Evolutionary conservation across 1,284 basidiomycete species (phyloP).

Genomic region (Cystobasidiaceae sp.): DNA sequence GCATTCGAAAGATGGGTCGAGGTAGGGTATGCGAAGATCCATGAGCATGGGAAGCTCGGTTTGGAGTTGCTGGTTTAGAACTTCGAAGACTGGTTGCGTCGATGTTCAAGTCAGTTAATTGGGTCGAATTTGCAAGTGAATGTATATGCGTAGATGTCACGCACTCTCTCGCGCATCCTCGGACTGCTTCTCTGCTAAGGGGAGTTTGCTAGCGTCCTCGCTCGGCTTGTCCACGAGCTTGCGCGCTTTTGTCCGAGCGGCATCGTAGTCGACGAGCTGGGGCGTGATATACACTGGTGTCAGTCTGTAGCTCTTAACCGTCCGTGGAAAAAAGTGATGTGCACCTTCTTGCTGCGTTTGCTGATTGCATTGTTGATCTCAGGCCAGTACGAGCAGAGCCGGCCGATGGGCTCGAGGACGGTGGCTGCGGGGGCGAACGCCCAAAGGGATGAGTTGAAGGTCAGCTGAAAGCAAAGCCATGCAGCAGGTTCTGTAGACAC

Average conservation of each 20-base stretch:
- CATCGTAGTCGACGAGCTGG: conserved; percentile 90
- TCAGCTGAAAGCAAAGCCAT: no score
- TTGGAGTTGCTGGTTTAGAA: conserved; percentile 87
- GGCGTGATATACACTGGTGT: neutral
- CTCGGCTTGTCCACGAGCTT: conserved; percentile 89
- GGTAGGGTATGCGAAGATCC: conserved; percentile 91
- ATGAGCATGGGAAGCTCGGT: conserved; percentile 85
- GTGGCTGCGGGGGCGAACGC: no score
- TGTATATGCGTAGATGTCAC: no score
- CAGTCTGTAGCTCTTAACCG: no score
- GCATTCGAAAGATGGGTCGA: conserved; percentile 96
- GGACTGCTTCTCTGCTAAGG: conserved; percentile 44
- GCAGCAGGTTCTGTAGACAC: no score
- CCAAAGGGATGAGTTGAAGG: no score
- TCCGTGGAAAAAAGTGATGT: no score
- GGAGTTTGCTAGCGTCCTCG: conserved; percentile 87
- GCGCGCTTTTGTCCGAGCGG: conserved; percentile 78
- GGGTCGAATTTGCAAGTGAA: no score
- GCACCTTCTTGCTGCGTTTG: conserved; percentile 96
- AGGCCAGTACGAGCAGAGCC: conserved; percentile 92
- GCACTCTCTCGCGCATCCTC: conserved; percentile 32
- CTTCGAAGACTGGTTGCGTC: conserved; percentile 75
- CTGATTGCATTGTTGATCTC: conserved; percentile 87
- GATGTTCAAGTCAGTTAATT: conserved; percentile 85
- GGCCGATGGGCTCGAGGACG: conserved; percentile 72